Conservation (phyloP, 306 rosid species). For the peach (Prunus persica) region Prunus_persica_NCBIv2 NC_034013.1:12880501-12881000, state of each 20-base stretch:
- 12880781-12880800: conserved; percentile 65
- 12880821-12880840: conserved; percentile 76
- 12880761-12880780: conserved; percentile 84
- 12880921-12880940: background rate
- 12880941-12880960: background rate
- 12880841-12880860: conserved; percentile 58
- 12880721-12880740: conserved; percentile 53
- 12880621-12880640: conserved; percentile 69
- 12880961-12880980: background rate
- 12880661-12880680: conserved; percentile 50
- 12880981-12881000: background rate
- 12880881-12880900: conserved; percentile 49
- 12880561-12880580: background rate
- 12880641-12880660: conserved; percentile 67
- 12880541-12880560: background rate
- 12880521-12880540: background rate
- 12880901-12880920: conserved; percentile 46
- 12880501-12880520: background rate
- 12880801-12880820: conserved; percentile 49
- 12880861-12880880: conserved; percentile 66
- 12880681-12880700: conserved; percentile 75
- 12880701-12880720: conserved; percentile 80
- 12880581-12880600: conserved; percentile 19
- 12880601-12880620: conserved; percentile 86
- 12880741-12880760: conserved; percentile 67